Base-by-base conservation (phyloP, 1,284 basidiomycete genomes). In the Cryptococcus hybrid region DNA sequence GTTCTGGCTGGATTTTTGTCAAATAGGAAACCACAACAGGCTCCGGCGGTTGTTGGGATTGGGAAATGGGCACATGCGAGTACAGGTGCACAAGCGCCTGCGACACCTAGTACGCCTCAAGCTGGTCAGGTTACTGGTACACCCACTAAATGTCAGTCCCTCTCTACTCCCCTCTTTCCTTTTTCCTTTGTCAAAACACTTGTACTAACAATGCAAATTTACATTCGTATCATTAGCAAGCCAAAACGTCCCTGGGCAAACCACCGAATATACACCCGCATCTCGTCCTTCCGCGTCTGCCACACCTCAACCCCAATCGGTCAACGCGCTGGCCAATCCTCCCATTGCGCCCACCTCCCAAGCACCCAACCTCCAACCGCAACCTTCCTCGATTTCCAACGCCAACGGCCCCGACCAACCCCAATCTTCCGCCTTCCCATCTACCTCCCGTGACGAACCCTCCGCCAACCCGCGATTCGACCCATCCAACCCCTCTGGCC, bases 211-310 rank as follows among this genome's bases (percentile, higher is more conserved):
- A 24, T 24, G 24, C 24, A 24, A 24, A 24, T 24, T 24, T 24
- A 24, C 24, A 24, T 24, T 24, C 24, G 24, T 24, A 24, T 24
- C 24, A 24, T 24, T 24, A 24, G 24, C 24, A 24, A 24, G 24
- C 24, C 24, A 24, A 24, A 24, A 24, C 24, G 24, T 24, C 24
- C 24, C 24, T 24, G 24, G 88, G 58, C 81, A 92, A 54, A 90
- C 90, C 15, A 93, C 92, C 7, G 92, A 95, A 78, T 94, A 95
- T 76, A 92, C 88, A 0, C 90, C 89, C 7, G 85, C 87, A n/a
- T 84, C 89, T 58, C 82, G 91, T 47, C 86, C 59, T 55, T 55
- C 49, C 58, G 61, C 45, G 50, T 76, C 66, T 71, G 58, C 60
- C 74, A 63, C 57, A 70, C 8, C 47, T 51, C 47, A 48, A 11